Conservation (phyloP, 2,329 filamentous ascomycete species). For the Orbilia ellipsospora region DNA sequence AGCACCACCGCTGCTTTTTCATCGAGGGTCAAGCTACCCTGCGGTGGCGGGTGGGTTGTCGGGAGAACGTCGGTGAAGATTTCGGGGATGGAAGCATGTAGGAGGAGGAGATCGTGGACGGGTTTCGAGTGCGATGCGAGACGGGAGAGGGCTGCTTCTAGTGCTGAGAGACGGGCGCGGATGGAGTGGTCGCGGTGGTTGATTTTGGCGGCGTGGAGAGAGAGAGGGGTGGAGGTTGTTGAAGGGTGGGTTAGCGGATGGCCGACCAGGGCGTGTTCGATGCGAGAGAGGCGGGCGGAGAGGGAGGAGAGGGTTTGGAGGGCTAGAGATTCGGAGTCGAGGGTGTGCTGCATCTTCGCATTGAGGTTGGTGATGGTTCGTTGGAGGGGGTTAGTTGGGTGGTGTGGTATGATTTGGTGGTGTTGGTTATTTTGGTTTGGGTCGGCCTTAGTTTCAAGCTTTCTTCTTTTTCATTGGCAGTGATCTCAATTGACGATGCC, state of each 20-base stretch:
- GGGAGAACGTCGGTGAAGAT: conserved; percentile 67
- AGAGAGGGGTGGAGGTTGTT: conserved; percentile 67
- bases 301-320: conserved; percentile 70
- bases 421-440: background rate
- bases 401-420: conserved; percentile 5
- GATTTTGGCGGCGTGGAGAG: conserved; percentile 67
- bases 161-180: conserved; percentile 56
- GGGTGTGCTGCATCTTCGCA: conserved; percentile 30
- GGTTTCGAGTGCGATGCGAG: conserved; percentile 58
- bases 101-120: conserved; percentile 68
- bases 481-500: conserved; percentile 73
- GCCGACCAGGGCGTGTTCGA: conserved; percentile 72
- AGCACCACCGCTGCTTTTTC: conserved; percentile 70
- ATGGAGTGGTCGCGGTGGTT: conserved; percentile 68
- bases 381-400: background rate
- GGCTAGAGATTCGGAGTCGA: conserved; percentile 57
- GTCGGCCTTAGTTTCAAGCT: too few relatives aligned
- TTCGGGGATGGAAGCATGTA: conserved; percentile 62
- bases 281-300: conserved; percentile 70
- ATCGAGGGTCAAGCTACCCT: conserved; percentile 64
- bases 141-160: conserved; percentile 57
- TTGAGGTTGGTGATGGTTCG: conserved; percentile 1
- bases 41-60: conserved; percentile 66
- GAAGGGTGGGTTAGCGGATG: conserved; percentile 63
- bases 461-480: background rate